phyloP scores from a whole-genome alignment of 345 rosid genomes.

The Mercurialis annua region DNA sequence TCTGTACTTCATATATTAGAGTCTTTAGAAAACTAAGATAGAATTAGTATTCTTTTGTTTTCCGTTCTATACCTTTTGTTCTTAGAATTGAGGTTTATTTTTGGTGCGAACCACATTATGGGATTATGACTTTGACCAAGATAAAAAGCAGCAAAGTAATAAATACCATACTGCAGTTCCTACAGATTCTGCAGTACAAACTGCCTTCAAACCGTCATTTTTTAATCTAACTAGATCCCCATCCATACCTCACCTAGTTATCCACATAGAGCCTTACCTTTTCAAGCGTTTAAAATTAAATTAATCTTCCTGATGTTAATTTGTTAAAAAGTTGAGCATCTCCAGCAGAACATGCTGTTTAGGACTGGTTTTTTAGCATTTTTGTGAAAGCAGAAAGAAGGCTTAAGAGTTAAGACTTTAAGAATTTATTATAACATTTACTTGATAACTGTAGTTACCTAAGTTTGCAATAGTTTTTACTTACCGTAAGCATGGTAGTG shows the following conservation, averaged over 20 bases:
- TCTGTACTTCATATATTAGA: background rate
- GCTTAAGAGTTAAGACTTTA: too few species aligned
- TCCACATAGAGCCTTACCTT: background rate
- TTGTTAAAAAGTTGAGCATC: background rate
- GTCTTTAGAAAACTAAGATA: background rate
- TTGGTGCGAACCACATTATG: background rate
- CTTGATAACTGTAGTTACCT: background rate
- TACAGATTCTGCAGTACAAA: background rate
- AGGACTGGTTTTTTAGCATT: background rate
- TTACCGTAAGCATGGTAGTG: background rate
- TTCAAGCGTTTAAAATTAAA: background rate
- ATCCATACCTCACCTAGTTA: background rate
- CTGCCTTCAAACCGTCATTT: background rate
- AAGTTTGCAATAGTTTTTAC: background rate
- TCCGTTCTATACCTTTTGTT: background rate
- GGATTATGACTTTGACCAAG: background rate
- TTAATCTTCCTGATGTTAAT: too few species aligned
- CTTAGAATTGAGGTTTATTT: background rate
- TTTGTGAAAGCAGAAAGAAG: too few species aligned
- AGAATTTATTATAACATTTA: background rate
- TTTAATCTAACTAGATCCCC: background rate
- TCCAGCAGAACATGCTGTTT: background rate
- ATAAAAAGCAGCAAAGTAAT: background rate
- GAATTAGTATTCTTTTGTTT: background rate
- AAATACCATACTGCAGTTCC: background rate